Evolutionary conservation across 306 rosid species (phyloP), one percentile per base, ranked within the genome.

Genomic region (Castanea crenata): DNA sequence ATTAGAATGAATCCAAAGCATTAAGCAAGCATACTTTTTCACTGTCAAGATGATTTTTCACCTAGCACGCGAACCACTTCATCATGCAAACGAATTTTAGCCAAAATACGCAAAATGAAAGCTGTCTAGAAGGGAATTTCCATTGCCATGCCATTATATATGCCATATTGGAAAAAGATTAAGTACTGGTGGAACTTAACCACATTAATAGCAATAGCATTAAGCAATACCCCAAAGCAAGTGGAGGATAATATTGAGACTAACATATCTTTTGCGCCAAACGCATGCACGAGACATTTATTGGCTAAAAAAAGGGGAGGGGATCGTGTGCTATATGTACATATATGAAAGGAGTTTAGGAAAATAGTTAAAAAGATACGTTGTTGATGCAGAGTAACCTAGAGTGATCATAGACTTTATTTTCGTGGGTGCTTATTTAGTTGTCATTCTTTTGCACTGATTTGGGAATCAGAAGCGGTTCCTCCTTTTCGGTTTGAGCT

Each of bases 111-210:
- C 8, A 81, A 82, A 20, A 27, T 31, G 75, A 59, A 81, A 82
- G 85, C 88, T 52, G 58, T 77, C 57, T 75, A 49, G 67, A 79
- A 78, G 81, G 80, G 84, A 84, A 75, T 86, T 78, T 78, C 56
- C 64, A 55, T 41, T 54, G 78, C 63, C 46, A 41, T 41, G 46
- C 46, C 46, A 41, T 41, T 41, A 8, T 41, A 41, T 8, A 3
- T 8, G 46, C 46, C 64, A 78, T 34, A 64, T 51, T 9, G 32
- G 5, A 61, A 82, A 80, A 55, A 61, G 85, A 80, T 55, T 15
- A 29, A 21, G 1, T 51, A 38, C 34, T 77, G 78, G 35, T 34
- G 21, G 27, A 38, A 74, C 34, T 35, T 73, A 54, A 77, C 55
- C 73, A 77, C 69, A 35, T 35, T 35, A 78, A 75, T 71, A 67